Evolutionary conservation across 139 green algal genomes (phyloP).

Genomic region (Yamagishiella unicocca): DNA sequence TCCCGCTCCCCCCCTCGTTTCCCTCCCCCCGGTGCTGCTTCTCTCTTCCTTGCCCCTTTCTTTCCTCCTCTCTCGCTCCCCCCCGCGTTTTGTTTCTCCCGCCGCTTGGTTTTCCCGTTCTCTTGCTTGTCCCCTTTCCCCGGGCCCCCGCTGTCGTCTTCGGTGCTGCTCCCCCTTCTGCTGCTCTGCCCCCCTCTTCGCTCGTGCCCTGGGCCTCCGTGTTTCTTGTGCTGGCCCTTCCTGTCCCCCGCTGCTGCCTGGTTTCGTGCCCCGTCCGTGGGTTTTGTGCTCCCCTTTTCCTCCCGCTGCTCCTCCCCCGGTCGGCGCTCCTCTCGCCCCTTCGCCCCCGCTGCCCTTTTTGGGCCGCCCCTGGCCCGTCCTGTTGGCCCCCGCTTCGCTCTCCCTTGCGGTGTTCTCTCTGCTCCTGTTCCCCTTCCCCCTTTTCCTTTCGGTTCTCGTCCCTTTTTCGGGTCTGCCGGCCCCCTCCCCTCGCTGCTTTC

Average conservation of each 20-base stretch:
- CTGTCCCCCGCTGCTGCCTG: not conserved
- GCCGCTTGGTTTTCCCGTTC: not conserved
- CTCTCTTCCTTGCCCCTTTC: not conserved
- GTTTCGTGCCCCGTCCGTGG: not conserved
- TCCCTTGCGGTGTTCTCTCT: not conserved
- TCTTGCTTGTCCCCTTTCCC: not conserved
- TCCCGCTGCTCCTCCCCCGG: not conserved
- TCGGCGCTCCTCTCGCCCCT: not conserved
- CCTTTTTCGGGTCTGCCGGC: not conserved
- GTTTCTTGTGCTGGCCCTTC: not conserved
- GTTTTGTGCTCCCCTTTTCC: not conserved
- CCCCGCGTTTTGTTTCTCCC: not conserved
- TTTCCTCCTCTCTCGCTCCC: not conserved
- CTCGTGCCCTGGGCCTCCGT: not conserved
- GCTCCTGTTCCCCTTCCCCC: not conserved
- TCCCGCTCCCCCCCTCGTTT: not conserved
- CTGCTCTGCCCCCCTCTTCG: slow-evolving; percentile 1
- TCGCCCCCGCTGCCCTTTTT: not conserved
- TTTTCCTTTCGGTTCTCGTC: not conserved
- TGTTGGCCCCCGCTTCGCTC: not conserved
- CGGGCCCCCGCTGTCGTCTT: not conserved
- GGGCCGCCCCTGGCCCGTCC: not conserved
- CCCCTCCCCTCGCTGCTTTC: not conserved
- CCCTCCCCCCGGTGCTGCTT: not conserved
- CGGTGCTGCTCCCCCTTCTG: not conserved